These are phyloP conservation scores for Amylocystis lapponica DNA, from an alignment of 768 basidiomycete genomes.

Conservation along the genomic window DNA sequence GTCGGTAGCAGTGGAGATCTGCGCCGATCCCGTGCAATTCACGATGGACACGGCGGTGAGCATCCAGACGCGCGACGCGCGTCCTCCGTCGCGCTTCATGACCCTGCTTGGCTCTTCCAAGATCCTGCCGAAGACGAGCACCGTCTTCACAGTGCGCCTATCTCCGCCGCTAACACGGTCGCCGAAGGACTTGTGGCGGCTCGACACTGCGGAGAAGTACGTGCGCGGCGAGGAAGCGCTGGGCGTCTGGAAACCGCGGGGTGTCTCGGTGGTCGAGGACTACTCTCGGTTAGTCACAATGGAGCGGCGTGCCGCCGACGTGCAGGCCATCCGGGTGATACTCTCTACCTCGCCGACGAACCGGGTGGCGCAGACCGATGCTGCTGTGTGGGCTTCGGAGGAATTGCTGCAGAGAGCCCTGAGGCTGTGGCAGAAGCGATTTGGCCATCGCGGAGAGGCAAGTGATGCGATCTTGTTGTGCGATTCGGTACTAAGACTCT, in stretches of 20 bases:
- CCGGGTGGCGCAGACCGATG: constrained; percentile 43
- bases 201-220: constrained; percentile 94
- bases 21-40: constrained; percentile 84
- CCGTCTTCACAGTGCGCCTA: constrained; percentile 78
- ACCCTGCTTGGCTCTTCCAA: constrained; percentile 75
- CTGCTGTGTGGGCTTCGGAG: constrained; percentile 62
- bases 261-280: constrained; percentile 86
- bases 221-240: constrained; percentile 88
- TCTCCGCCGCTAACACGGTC: constrained; percentile 83
- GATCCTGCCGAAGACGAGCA: constrained; percentile 71
- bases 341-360: constrained; percentile 45
- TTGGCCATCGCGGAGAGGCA: constrained; percentile 74
- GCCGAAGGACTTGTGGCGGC: constrained; percentile 85
- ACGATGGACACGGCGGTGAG: constrained; percentile 80
- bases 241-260: constrained; percentile 80
- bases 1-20: constrained; percentile 77
- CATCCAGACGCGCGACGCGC: constrained; percentile 80
- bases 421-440: constrained; percentile 77
- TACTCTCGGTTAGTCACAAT: constrained; percentile 66
- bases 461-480: constrained; percentile 16
- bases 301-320: constrained; percentile 77
- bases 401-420: constrained; percentile 61
- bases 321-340: constrained; percentile 82
- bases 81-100: constrained; percentile 72
- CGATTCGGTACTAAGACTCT: background rate